A percentile compares a stretch with the other conserved stretches of the same genome.
These are phyloP conservation scores for Fusarium succisae DNA, from an alignment of 2,329 filamentous ascomycete genomes.

Conservation along the genomic window DNA sequence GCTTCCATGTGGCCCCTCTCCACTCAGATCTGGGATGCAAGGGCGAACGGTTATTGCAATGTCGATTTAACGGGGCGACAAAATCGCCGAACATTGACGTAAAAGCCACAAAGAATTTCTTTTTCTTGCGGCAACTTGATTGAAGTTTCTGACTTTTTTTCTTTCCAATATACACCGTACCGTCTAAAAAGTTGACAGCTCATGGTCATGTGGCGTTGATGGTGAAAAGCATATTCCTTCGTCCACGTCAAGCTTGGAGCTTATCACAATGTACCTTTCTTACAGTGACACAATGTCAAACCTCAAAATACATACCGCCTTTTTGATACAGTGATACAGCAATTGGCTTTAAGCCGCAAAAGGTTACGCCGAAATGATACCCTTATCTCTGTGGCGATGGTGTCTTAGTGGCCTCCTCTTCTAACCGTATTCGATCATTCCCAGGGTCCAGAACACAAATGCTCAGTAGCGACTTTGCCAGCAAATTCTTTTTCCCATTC, in stretches of 20 bases:
- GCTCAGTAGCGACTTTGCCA: not conserved
- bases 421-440: constrained; percentile 32
- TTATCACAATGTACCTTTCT: not conserved
- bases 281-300: not conserved
- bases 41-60: constrained; percentile 12
- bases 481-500: constrained; percentile 14
- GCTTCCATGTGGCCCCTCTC: not conserved
- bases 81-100: not conserved
- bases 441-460: constrained; percentile 26
- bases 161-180: too few relatives aligned
- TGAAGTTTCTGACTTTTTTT: too few relatives aligned
- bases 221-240: not conserved
- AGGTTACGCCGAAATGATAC: constrained; percentile 30
- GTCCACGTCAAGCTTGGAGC: not conserved
- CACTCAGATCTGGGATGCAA: constrained; percentile 19
- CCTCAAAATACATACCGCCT: not conserved
- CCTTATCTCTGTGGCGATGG: constrained; percentile 24
- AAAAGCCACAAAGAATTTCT: not conserved
- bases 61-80: constrained; percentile 11
- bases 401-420: constrained; percentile 29
- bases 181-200: not conserved
- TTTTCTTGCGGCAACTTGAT: not conserved
- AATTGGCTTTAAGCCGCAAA: constrained; percentile 29
- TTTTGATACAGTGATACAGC: constrained; percentile 13
- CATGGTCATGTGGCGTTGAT: too few relatives aligned